Base-by-base conservation (phyloP, 352 stramenopile genomes). In the Pythium sukuiense region DNA sequence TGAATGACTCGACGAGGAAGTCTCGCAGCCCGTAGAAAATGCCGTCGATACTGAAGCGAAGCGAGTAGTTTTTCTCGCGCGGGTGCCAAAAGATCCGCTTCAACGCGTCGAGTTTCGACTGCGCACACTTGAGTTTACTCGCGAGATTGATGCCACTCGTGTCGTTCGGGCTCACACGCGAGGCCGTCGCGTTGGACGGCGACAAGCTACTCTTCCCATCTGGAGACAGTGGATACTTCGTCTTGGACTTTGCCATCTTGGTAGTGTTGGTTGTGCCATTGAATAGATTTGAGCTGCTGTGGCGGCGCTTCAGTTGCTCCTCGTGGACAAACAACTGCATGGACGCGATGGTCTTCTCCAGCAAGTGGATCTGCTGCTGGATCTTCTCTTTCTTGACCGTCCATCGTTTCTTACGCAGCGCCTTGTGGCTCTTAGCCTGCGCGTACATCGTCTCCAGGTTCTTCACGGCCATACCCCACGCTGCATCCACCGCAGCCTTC, bases 1-100 rank as follows among this genome's bases (percentile, higher is more conserved):
- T 71, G n/a, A 93, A 79, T 13, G 67, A 77, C 61, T 93, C 83
- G 18, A 93, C 65, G 16, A 80, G 80, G 59, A 93, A 91, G 32
- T 91, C 80, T 1, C 81, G 80, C 13, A 92, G 67, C 1, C 85
- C 83, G 65, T 91, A 90, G 62, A 89, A 93, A 30, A 93, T 89
- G 11, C 85, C 85, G 41, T 89, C 82, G 24, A 91, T 83, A 50
- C 83, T 93, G 58, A 89, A 89, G 27, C 85, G 83, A 35, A 92
- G 68, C 2, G 84, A 83, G 69, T 93, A 93, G 50, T 83, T 63
- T 59, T 88, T 92, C 58, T 89, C 83, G 0, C 79, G 73, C 37
- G 81, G 83, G 48, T 91, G 83, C 83, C 83, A 93, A 45, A 81
- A 89, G 39, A 81, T 69, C 16, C 83, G 76, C 32, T 87, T 80